Evolutionary conservation across 106 monocot species (phyloP), one percentile per base, ranked within the genome.

Genomic region (Agapanthus africanus): DNA sequence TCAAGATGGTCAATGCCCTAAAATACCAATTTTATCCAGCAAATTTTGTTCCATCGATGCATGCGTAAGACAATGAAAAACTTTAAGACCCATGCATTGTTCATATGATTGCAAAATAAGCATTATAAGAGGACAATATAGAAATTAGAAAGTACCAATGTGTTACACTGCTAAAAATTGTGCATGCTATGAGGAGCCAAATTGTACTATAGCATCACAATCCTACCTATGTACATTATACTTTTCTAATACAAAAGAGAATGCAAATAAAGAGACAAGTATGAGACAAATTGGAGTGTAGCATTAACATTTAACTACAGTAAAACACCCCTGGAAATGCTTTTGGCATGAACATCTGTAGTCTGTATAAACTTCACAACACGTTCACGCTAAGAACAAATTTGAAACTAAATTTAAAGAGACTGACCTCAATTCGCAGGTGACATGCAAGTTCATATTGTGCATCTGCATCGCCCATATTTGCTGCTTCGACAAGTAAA

Each of bases 381-480:
- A 50, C 22, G 50, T 50, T 21, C 1, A 50, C 22, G n/a, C 50
- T 50, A 50, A 56, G 56, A 26, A 28, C 4, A 35, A 35, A 61
- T 35, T 8, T 61, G 11, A 32, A 59, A 9, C 15, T 27, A 51
- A 63, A 28, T 68, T 9, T 33, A 60, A 78, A 75, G 27, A 76
- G 34, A 31, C 70, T 70, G 37, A 97, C 97, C 6, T 22, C n/a
- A 21, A 28, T 28, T 69, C 97, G 79, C 14, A 99, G 66, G 47
- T 70, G 91, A 61, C 92, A 87, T 19, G 92, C 92, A 73, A 99
- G 87, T 71, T 99, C 97, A 76, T 99, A 99, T 70, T 92, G 97
- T 51, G 97, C 91, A 90, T 99, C 97, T 46, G 97, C 74, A 90
- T 99, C 87, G 30, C 97, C 97, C 97, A 99, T 99, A 39, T 92